Conservation (phyloP, 2,329 filamentous ascomycete genomes). For the Thelonectria rubi region DNA sequence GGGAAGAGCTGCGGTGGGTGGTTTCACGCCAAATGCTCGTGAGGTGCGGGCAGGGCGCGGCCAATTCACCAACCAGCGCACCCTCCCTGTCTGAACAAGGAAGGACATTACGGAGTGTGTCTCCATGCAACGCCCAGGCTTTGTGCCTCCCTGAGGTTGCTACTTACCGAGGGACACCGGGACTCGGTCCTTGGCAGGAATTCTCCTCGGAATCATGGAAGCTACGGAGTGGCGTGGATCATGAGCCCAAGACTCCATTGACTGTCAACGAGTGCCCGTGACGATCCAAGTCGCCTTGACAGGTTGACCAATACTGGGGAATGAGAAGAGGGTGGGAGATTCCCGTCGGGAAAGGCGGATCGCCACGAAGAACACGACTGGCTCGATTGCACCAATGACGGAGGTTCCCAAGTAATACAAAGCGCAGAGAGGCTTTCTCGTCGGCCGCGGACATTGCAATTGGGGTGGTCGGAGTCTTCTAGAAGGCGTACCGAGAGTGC, state of each 20-base stretch:
- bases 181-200: background rate
- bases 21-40: conserved; percentile 6
- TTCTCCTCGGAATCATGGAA: conserved; percentile 6
- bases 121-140: background rate
- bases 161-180: background rate
- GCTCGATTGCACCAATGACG: conserved; percentile 32
- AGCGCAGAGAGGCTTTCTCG: conserved; percentile 13
- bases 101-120: conserved; percentile 15
- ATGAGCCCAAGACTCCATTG: background rate
- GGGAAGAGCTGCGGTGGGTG: conserved; percentile 3
- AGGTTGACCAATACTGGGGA: conserved; percentile 16
- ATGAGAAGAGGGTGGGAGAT: conserved; percentile 24
- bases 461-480: conserved; percentile 31
- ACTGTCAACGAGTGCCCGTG: background rate
- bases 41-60: conserved; percentile 6
- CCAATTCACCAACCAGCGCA: conserved; percentile 7
- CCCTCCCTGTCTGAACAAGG: conserved; percentile 20
- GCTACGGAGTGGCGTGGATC: conserved; percentile 7
- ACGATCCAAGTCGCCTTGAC: background rate
- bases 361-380: conserved; percentile 34
- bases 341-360: conserved; percentile 33
- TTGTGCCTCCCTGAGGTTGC: background rate
- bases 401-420: conserved; percentile 28
- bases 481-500: conserved; percentile 32
- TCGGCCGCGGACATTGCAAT: conserved; percentile 20